Conservation (phyloP, 495 filamentous ascomycete genomes). For the Collariella sp. region DNA sequence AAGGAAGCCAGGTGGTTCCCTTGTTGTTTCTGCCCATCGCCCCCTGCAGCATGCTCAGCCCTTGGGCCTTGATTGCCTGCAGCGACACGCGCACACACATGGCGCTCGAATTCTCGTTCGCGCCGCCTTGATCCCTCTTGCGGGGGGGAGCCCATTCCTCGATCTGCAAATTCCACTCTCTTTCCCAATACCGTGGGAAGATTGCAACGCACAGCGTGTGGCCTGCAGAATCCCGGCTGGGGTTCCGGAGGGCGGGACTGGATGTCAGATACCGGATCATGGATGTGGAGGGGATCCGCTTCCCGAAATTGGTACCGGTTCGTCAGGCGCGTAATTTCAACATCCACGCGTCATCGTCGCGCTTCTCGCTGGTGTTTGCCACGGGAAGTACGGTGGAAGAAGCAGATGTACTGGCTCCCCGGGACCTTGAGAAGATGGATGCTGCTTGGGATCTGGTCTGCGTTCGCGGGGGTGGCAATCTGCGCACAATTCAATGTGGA, state of each 20-base stretch:
- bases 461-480: background rate
- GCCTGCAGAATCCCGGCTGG: background rate
- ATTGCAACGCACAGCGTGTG: background rate
- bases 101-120: background rate
- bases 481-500: background rate
- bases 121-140: background rate
- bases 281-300: slow-evolving; percentile 6
- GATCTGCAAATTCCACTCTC: no score
- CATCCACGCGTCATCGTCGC: no score
- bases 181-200: no score
- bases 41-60: background rate
- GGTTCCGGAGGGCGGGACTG: background rate
- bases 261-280: background rate
- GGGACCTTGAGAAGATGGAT: background rate
- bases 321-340: background rate
- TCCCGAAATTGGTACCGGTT: background rate
- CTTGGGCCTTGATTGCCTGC: background rate
- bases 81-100: background rate
- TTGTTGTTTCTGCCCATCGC: background rate
- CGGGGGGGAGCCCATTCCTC: no score
- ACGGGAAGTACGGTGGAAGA: no score
- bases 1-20: background rate
- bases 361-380: no score
- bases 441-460: background rate
- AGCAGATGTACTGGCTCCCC: background rate